A percentile compares a stretch with the other conserved stretches of the same genome.
These are phyloP conservation scores for Gossypium anomalum DNA, from an alignment of 345 rosid species.

Conservation along the genomic window DNA sequence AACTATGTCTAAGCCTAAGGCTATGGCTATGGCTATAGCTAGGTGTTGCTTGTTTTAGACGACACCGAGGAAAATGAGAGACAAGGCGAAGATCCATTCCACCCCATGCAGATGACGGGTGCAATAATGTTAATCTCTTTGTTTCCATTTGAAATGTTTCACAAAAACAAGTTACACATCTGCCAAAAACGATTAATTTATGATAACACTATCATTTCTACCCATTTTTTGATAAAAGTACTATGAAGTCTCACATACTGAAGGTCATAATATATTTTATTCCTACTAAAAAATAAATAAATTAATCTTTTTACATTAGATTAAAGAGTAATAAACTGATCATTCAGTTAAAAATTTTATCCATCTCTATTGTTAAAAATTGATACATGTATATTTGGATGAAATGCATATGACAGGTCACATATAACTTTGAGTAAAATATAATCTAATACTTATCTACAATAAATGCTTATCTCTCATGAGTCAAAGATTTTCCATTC, in stretches of 20 bases:
- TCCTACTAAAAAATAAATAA: too few relatives aligned
- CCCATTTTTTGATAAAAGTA: neutral
- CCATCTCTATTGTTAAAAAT: too few relatives aligned
- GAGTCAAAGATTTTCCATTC: too few relatives aligned
- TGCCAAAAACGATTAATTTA: neutral
- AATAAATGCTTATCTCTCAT: too few relatives aligned
- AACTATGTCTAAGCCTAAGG: neutral
- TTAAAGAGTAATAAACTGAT: too few relatives aligned
- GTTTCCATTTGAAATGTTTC: neutral
- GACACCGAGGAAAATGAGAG: neutral
- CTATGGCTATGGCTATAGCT: neutral
- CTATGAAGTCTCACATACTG: too few relatives aligned
- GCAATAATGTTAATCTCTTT: neutral
- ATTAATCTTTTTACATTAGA: too few relatives aligned
- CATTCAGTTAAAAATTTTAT: accelerated
- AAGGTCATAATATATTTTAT: too few relatives aligned
- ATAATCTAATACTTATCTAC: too few relatives aligned
- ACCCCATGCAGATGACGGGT: neutral
- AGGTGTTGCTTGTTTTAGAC: neutral
- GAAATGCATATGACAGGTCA: too few relatives aligned
- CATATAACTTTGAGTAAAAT: too few relatives aligned
- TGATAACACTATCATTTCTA: neutral
- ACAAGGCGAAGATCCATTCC: neutral
- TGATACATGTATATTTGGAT: too few relatives aligned
- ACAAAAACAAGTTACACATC: neutral